phyloP scores from a whole-genome alignment of 2,329 filamentous ascomycete genomes.

The Fusarium penzigii region DNA sequence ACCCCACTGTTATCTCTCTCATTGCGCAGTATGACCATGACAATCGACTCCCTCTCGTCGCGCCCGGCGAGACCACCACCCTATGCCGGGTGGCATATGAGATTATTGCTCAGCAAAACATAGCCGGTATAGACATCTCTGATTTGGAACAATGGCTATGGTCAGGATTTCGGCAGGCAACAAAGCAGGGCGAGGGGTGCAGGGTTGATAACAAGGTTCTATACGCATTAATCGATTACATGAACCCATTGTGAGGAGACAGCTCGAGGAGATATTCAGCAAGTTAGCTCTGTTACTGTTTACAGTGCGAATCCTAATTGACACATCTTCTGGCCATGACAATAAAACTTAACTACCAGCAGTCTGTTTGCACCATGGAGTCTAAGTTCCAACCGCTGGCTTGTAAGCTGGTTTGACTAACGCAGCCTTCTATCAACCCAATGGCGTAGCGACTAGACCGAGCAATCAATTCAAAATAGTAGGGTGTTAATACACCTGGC shows the following conservation, averaged over 20 bases:
- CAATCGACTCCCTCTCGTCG: background rate
- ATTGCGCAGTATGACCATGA: background rate
- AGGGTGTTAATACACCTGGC: background rate
- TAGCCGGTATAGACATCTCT: background rate
- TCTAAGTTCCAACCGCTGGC: no score
- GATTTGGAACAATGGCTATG: constrained; percentile 1
- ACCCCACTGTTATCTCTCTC: background rate
- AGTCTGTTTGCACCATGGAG: no score
- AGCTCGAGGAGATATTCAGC: no score
- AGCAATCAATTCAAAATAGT: constrained; percentile 1
- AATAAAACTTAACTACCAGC: no score
- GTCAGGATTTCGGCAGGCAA: constrained; percentile 7
- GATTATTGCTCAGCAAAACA: constrained; percentile 11
- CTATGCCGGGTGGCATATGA: constrained; percentile 8
- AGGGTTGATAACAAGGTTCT: constrained; percentile 13
- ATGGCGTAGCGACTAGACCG: background rate
- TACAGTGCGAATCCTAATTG: no score
- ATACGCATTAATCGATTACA: constrained; percentile 11
- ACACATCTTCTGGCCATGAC: no score
- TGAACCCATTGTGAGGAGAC: constrained; percentile 2
- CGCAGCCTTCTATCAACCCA: no score
- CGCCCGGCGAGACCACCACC: constrained; percentile 7
- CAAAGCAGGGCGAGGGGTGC: constrained; percentile 4
- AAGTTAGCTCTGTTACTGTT: no score
- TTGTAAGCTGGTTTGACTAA: no score